Evolutionary conservation across 164 flowering plant genomes (phyloP), one percentile per base, ranked within the genome.

Genomic region (Vitis rupestris): DNA sequence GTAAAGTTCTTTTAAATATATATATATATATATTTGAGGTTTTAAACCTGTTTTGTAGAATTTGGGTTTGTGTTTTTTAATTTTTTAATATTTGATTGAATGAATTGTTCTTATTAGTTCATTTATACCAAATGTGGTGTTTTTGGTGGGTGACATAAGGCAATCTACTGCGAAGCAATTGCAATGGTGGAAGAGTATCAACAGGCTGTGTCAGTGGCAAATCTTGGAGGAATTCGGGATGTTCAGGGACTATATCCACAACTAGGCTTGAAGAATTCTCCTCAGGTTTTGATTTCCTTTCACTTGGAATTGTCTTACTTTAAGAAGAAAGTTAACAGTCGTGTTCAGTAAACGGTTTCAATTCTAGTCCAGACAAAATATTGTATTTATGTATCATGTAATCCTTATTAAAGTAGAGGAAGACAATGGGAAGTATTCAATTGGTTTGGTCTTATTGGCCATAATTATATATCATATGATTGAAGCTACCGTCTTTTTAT

Each of bases 181-280:
- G 90, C 89, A 0, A 86, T 94, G 95, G 92, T 92, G 75, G 99
- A 94, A 77, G 97, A 92, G 76, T 88, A 89, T 76, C 97, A 89
- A 60, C 97, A 90, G 64, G 91, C 89, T 10, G 77, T 84, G 64
- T 87, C 90, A 0, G 83, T 84, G 23, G 88, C 86, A 13, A 87
- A 75, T 67, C 81, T 82, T 15, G 92, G 97, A 17, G 90, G 91
- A 23, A 76, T 85, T 71, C 86, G 93, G 44, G 95, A 92, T 31
- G 69, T 85, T 23, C 90, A 80, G 74, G 82, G 88, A 59, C 70
- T 88, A 16, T 84, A 84, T 59, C 81, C 83, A 2, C 95, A 90
- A 63, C 86, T 87, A 29, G 92, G 95, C 61, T 81, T 92, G 74
- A 86, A 81, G 79, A 86, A 81, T 78, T 78, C 88, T 23, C 86